Conservation (phyloP, 2,329 filamentous ascomycete species). For the Decorospora gaudefroyi region DNA sequence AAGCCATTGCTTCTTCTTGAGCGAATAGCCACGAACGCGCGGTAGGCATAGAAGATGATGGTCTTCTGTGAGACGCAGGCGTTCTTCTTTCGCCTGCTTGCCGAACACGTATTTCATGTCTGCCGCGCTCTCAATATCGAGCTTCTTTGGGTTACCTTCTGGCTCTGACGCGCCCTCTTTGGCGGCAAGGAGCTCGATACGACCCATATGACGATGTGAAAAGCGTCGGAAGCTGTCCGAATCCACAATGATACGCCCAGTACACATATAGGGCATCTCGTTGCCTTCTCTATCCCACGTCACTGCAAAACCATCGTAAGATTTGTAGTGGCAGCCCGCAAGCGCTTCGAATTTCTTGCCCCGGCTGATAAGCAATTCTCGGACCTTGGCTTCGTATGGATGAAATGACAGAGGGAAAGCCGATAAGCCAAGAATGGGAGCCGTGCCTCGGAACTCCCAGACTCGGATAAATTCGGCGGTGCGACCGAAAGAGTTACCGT, state of each 20-base stretch:
- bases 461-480: slow-evolving; percentile 27
- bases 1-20: slow-evolving; percentile 86
- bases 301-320: slow-evolving; percentile 70
- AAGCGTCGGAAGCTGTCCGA: slow-evolving; percentile 56
- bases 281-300: slow-evolving; percentile 34
- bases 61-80: slow-evolving; percentile 71
- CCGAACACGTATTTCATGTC: slow-evolving; percentile 24
- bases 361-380: slow-evolving; percentile 70
- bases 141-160: slow-evolving; percentile 1
- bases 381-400: slow-evolving; percentile 67
- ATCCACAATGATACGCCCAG: slow-evolving; percentile 84
- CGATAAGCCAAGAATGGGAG: slow-evolving; percentile 75
- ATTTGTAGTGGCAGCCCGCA: slow-evolving; percentile 75
- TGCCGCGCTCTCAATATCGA: slow-evolving; percentile 12
- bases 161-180: slow-evolving; percentile 20
- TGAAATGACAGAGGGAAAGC: slow-evolving; percentile 81
- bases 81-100: slow-evolving; percentile 36
- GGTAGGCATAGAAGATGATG: slow-evolving; percentile 80
- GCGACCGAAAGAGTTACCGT: slow-evolving; percentile 39
- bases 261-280: slow-evolving; percentile 60
- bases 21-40: slow-evolving; percentile 81
- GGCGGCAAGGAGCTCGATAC: slow-evolving; percentile 22
- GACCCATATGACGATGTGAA: slow-evolving; percentile 48
- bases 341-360: slow-evolving; percentile 80
- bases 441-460: slow-evolving; percentile 69